These are phyloP conservation scores for Gynostemma pentaphyllum DNA, from an alignment of 306 rosid genomes.

Conservation along the genomic window DNA sequence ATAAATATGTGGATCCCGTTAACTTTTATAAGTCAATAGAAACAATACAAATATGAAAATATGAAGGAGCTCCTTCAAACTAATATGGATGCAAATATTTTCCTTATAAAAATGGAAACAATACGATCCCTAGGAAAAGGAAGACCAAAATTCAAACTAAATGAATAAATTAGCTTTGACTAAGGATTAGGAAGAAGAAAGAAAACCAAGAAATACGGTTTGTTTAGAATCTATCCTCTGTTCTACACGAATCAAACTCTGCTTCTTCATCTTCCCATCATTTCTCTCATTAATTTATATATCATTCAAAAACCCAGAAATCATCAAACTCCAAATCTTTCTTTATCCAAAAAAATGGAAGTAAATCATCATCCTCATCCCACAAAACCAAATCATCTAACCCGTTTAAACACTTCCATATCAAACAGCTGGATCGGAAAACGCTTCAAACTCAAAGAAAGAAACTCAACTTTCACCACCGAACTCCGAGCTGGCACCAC, in stretches of 20 bases:
- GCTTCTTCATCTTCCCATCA: neutral
- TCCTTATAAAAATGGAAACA: neutral
- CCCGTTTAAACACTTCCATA: conserved; percentile 40
- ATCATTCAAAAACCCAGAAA: neutral
- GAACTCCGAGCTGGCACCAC: conserved; percentile 96
- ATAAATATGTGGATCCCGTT: too few relatives aligned
- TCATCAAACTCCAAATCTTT: neutral
- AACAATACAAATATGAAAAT: too few relatives aligned
- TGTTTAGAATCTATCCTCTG: neutral
- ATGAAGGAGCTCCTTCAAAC: too few relatives aligned
- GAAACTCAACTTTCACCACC: conserved; percentile 80
- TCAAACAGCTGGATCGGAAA: conserved; percentile 47
- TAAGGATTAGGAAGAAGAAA: too few relatives aligned
- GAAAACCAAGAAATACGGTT: neutral
- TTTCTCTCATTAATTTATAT: neutral
- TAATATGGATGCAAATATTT: too few relatives aligned
- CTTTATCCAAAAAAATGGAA: too few relatives aligned
- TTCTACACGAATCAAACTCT: neutral
- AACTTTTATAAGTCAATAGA: too few relatives aligned
- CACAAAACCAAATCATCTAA: conserved; percentile 18
- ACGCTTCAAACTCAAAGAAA: conserved; percentile 59
- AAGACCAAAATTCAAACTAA: neutral
- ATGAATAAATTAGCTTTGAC: neutral
- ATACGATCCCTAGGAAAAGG: neutral
- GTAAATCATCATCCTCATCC: too few relatives aligned